phyloP scores from a whole-genome alignment of 2,329 filamentous ascomycete species.

The Talaromyces sp. region DNA sequence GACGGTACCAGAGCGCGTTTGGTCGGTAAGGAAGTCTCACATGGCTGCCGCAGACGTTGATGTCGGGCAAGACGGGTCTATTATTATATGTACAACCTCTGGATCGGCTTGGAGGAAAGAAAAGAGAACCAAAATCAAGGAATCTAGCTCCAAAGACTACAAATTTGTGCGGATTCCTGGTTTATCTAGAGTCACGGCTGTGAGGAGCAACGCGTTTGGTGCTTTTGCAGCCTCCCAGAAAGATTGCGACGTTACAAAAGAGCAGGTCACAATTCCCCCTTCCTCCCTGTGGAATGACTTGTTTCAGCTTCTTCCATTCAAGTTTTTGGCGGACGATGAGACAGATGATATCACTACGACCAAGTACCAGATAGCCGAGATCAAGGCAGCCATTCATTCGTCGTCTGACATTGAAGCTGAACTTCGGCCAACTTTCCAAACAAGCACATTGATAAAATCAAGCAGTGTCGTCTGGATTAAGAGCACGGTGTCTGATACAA shows the following conservation, averaged over 20 bases:
- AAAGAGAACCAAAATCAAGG: constrained; percentile 74
- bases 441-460: constrained; percentile 16
- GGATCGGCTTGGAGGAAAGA: constrained; percentile 90
- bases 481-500: constrained; percentile 61
- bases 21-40: constrained; percentile 79
- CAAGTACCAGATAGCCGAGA: constrained; percentile 17
- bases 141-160: constrained; percentile 74
- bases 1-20: constrained; percentile 73
- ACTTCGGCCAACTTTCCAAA: constrained; percentile 24
- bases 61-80: constrained; percentile 86
- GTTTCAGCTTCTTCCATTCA: constrained; percentile 63
- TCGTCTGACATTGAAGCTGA: constrained; percentile 42
- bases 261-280: constrained; percentile 62
- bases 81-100: constrained; percentile 88
- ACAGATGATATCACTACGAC: not conserved
- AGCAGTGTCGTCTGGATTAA: constrained; percentile 37
- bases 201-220: constrained; percentile 83
- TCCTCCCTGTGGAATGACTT: constrained; percentile 71
- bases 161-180: constrained; percentile 91
- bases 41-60: constrained; percentile 82
- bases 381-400: constrained; percentile 39
- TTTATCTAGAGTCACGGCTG: constrained; percentile 75
- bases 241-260: constrained; percentile 75
- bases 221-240: constrained; percentile 83
- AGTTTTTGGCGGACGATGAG: constrained; percentile 50